A percentile compares a stretch with the other conserved stretches of the same genome.
phyloP scores from a whole-genome alignment of 2,329 filamentous ascomycete species.

The Triangularia setosa region DNA sequence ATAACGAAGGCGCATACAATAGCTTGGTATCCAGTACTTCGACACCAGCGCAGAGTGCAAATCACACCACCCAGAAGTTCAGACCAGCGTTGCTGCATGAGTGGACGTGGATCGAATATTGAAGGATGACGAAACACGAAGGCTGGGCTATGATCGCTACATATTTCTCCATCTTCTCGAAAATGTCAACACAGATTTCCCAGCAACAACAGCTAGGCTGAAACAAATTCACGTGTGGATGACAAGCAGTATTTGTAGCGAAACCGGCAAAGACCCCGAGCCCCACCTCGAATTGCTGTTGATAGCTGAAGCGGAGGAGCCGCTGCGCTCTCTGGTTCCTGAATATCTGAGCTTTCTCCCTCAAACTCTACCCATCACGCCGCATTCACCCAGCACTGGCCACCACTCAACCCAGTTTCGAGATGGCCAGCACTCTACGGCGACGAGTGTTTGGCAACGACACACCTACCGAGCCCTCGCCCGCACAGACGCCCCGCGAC shows the following conservation, averaged over 20 bases:
- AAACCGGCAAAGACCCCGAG: background rate
- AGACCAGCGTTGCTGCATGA: background rate
- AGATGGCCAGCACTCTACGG: constrained; percentile 29
- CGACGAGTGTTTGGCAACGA: constrained; percentile 26
- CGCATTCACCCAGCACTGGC: background rate
- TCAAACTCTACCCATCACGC: background rate
- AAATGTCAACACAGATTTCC: background rate
- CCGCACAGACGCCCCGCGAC: constrained; percentile 31
- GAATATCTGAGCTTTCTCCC: background rate
- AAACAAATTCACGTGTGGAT: background rate
- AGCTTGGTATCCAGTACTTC: background rate
- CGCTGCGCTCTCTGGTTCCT: background rate
- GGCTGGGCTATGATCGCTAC: background rate
- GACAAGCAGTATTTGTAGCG: background rate
- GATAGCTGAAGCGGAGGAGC: background rate
- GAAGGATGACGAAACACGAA: background rate
- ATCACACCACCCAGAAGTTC: background rate
- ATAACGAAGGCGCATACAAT: background rate
- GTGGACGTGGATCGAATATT: background rate
- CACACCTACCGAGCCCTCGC: constrained; percentile 27
- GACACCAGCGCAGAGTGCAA: background rate
- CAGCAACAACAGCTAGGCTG: background rate
- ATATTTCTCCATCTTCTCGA: background rate
- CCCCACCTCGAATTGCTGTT: background rate
- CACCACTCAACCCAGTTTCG: background rate